Evolutionary conservation across 805 yeast genomes (phyloP).

Genomic region (Starmera quercuum): DNA sequence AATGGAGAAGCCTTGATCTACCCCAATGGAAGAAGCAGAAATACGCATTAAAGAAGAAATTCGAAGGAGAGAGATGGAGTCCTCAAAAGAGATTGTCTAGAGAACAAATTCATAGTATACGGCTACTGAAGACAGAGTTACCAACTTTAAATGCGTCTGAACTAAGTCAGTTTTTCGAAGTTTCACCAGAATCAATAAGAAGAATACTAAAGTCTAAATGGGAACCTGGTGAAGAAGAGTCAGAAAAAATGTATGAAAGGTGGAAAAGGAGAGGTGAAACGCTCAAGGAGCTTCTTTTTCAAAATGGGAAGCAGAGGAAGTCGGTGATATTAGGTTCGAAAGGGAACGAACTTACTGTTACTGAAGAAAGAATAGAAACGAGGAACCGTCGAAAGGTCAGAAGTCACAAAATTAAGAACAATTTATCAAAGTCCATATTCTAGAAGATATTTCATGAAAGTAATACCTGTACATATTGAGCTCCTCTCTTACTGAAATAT

Average conservation of each 20-base stretch:
- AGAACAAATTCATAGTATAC: conserved; percentile 58
- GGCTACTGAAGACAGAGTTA: conserved; percentile 41
- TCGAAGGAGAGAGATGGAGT: conserved; percentile 52
- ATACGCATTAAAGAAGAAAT: conserved; percentile 52
- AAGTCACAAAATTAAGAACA: no score
- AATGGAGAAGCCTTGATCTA: no score
- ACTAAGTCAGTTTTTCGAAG: conserved; percentile 53
- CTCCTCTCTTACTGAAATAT: no score
- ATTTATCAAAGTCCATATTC: no score
- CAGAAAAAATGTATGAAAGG: conserved; percentile 35
- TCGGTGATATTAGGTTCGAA: no score
- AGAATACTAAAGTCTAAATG: conserved; percentile 73
- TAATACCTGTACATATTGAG: no score
- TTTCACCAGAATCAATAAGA: conserved; percentile 78
- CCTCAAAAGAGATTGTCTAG: conserved; percentile 64
- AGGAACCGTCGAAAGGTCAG: no score
- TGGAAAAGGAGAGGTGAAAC: conserved; percentile 45
- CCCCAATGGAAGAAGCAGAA: conserved; percentile 71
- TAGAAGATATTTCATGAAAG: no score
- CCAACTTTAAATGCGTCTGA: conserved; percentile 58
- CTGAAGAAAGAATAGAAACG: no score
- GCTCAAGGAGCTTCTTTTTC: no score
- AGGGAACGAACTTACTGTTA: no score
- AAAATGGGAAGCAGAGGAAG: no score
- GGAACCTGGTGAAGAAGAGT: conserved; percentile 57